phyloP scores from a whole-genome alignment of 495 filamentous ascomycete species.

The Lasiosphaeris hirsuta region DNA sequence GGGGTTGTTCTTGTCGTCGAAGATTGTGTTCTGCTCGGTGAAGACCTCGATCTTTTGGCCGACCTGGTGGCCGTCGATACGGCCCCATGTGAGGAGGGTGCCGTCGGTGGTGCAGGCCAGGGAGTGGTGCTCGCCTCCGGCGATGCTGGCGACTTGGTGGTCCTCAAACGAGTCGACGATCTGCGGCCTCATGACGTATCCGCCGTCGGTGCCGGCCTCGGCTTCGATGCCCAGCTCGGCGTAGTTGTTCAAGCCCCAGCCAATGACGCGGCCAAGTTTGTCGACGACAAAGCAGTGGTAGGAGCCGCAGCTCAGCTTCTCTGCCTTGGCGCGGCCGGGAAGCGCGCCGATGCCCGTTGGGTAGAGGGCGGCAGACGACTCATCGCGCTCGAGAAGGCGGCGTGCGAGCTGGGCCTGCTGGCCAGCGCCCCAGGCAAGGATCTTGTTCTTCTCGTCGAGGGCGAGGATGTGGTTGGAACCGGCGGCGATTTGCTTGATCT shows the following conservation, averaged over 20 bases:
- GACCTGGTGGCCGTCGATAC: slow-evolving; percentile 60
- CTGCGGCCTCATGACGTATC: slow-evolving; percentile 46
- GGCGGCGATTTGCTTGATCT: slow-evolving; percentile 57
- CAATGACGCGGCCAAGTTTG: slow-evolving; percentile 64
- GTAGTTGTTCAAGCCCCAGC: slow-evolving; percentile 88
- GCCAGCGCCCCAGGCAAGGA: slow-evolving; percentile 70
- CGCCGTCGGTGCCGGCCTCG: slow-evolving; percentile 63
- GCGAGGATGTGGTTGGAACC: slow-evolving; percentile 73
- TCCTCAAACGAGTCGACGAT: slow-evolving; percentile 48
- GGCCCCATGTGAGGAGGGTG: slow-evolving; percentile 65
- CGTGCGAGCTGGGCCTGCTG: slow-evolving; percentile 76
- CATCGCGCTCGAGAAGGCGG: slow-evolving; percentile 59
- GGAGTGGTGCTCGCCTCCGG: slow-evolving; percentile 68
- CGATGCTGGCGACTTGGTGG: slow-evolving; percentile 50
- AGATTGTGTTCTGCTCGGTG: slow-evolving; percentile 53
- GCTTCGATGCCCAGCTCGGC: slow-evolving; percentile 69
- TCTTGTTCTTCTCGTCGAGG: slow-evolving; percentile 60
- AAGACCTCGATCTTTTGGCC: slow-evolving; percentile 54
- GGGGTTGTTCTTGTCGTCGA: slow-evolving; percentile 50
- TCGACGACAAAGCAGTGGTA: slow-evolving; percentile 78
- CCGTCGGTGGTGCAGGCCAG: slow-evolving; percentile 59
- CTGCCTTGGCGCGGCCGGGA: slow-evolving; percentile 53
- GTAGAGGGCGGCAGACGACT: slow-evolving; percentile 50
- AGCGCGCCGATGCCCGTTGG: slow-evolving; percentile 66
- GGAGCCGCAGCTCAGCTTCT: slow-evolving; percentile 57